phyloP scores from a whole-genome alignment of 176 grass and related monocot genomes.

The Stipa capillata region DNA sequence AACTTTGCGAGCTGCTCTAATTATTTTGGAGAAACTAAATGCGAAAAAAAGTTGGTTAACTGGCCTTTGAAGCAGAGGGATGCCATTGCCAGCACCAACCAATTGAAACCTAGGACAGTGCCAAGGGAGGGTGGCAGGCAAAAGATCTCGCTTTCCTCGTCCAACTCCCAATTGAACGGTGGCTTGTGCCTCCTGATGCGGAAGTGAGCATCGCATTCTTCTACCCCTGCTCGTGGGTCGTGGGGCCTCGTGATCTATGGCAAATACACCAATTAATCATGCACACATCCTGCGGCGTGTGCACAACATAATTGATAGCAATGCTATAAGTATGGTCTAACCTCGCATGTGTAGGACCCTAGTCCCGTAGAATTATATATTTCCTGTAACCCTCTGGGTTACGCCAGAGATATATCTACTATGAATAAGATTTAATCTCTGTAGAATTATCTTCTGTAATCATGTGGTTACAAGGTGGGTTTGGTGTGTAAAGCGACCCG shows the following conservation, averaged over 20 bases:
- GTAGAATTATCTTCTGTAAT: no score
- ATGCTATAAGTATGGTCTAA: no score
- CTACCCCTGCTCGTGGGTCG: not conserved
- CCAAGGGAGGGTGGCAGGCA: constrained; percentile 11
- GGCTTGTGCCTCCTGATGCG: not conserved
- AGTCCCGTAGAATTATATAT: no score
- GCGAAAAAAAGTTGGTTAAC: not conserved
- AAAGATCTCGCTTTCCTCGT: constrained; percentile 20
- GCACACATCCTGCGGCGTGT: no score
- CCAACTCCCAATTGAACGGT: not conserved
- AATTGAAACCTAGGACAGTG: not conserved
- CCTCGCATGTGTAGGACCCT: no score
- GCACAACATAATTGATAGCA: no score
- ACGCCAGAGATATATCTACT: no score
- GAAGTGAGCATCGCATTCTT: not conserved
- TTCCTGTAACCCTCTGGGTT: no score
- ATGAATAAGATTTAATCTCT: no score
- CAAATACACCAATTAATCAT: no score
- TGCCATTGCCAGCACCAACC: not conserved
- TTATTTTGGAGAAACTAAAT: not conserved
- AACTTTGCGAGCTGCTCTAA: not conserved
- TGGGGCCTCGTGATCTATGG: not conserved
- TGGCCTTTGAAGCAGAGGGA: not conserved
- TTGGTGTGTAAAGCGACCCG: constrained; percentile 30
- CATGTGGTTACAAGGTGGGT: constrained; percentile 2